A percentile compares a stretch with the other conserved stretches of the same genome.
Conservation (phyloP, 805 yeast species). For the Candida parachauliodes region DNA sequence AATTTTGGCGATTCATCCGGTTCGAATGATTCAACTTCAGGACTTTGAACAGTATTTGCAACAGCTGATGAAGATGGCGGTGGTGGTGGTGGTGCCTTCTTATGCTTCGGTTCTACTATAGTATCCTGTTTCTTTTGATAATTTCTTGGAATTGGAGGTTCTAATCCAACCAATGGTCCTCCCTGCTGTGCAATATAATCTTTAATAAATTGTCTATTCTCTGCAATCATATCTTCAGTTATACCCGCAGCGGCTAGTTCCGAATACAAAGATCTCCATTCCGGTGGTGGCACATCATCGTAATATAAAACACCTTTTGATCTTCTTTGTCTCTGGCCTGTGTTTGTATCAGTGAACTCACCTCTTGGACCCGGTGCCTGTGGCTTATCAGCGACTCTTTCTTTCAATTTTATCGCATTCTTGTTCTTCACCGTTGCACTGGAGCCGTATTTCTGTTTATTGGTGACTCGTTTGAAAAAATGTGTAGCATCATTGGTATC, state of each 20-base stretch:
- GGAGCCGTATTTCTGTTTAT: constrained; percentile 78
- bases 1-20: constrained; percentile 7
- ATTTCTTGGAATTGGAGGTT: constrained; percentile 78
- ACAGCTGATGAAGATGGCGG: constrained; percentile 20
- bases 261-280: constrained; percentile 72
- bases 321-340: constrained; percentile 54
- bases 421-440: constrained; percentile 83
- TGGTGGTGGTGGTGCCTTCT: constrained; percentile 41
- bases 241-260: constrained; percentile 78
- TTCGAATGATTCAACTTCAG: constrained; percentile 12
- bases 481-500: constrained; percentile 85
- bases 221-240: constrained; percentile 84
- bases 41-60: constrained; percentile 10
- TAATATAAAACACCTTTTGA: constrained; percentile 62
- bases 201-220: constrained; percentile 77
- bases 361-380: constrained; percentile 63
- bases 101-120: constrained; percentile 17
- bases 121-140: constrained; percentile 18
- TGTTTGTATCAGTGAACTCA: constrained; percentile 44
- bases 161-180: constrained; percentile 76
- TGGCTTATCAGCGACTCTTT: constrained; percentile 25
- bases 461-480: constrained; percentile 72
- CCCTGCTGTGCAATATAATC: constrained; percentile 72
- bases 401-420: constrained; percentile 79
- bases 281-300: constrained; percentile 78